Evolutionary conservation across 2,329 filamentous ascomycete genomes (phyloP).

Genomic region (Emergomyces orientalis): DNA sequence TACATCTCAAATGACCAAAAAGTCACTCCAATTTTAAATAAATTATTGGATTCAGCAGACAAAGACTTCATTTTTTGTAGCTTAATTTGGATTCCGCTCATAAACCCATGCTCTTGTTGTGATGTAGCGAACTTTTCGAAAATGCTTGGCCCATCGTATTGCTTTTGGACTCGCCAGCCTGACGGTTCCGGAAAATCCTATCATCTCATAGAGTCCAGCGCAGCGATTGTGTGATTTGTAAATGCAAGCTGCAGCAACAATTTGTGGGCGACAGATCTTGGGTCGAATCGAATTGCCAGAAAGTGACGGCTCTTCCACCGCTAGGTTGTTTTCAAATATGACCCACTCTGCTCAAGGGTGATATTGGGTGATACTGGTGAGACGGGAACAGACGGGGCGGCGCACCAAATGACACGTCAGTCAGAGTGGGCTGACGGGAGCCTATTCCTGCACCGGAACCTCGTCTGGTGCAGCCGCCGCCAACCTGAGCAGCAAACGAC

Average conservation of each 20-base stretch:
- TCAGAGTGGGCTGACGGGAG: not conserved
- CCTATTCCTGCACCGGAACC: not conserved
- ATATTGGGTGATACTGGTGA: not conserved
- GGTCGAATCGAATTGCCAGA: not conserved
- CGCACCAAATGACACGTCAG: constrained; percentile 7
- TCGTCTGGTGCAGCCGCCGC: constrained; percentile 4
- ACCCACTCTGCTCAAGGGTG: not conserved
- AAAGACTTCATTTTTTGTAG: not conserved
- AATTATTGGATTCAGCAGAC: not conserved
- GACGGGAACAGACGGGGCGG: not conserved
- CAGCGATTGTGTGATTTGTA: constrained; percentile 6
- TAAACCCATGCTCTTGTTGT: not conserved
- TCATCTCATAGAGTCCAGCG: not conserved
- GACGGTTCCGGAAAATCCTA: not conserved
- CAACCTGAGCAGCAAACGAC: not conserved
- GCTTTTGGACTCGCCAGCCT: not conserved
- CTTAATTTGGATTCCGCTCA: constrained; percentile 1
- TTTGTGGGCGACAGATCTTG: not conserved
- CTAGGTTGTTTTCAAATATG: not conserved
- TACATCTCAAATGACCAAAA: not conserved
- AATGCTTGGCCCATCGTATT: not conserved
- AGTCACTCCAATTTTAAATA: not conserved
- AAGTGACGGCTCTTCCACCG: not conserved
- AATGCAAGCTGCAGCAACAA: constrained; percentile 1
- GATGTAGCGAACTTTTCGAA: not conserved